Conservation (phyloP, 371 early-diverging fungal genomes). For the Mortierella sp. region DNA sequence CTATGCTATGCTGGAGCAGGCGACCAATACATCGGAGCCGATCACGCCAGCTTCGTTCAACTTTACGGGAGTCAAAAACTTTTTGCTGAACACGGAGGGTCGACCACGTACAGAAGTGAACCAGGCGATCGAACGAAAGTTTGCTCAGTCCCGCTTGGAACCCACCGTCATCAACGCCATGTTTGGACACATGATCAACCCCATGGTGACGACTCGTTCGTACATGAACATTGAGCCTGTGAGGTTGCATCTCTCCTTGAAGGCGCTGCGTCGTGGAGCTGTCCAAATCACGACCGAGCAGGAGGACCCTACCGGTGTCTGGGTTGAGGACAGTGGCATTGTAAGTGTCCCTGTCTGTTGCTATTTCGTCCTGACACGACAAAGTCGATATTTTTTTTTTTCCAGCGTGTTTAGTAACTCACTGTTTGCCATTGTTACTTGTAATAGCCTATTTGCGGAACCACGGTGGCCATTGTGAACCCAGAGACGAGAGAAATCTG, state of each 20-base stretch:
- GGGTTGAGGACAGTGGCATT: conserved; percentile 86
- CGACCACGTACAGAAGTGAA: conserved; percentile 73
- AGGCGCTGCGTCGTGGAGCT: conserved; percentile 76
- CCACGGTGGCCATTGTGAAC: conserved; percentile 89
- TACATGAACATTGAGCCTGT: conserved; percentile 83
- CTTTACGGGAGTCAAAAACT: conserved; percentile 68
- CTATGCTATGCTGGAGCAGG: conserved; percentile 82
- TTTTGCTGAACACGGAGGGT: conserved; percentile 80
- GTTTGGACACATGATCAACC: conserved; percentile 83
- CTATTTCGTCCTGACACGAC: background rate
- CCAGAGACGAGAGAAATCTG: conserved; percentile 77
- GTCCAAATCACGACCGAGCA: conserved; percentile 69
- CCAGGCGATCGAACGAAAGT: conserved; percentile 58
- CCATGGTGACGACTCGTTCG: conserved; percentile 84
- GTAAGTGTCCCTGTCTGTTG: conserved; percentile 57
- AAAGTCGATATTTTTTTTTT: background rate
- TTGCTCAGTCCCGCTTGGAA: conserved; percentile 68
- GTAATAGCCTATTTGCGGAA: conserved; percentile 61
- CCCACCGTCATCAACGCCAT: conserved; percentile 76
- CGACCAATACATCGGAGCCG: conserved; percentile 67
- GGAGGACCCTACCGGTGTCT: conserved; percentile 69
- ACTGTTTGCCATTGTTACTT: background rate
- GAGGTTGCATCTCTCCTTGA: conserved; percentile 72
- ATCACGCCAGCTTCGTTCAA: conserved; percentile 35
- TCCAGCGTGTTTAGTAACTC: background rate